Evolutionary conservation across 768 basidiomycete species (phyloP), one percentile per base, ranked within the genome.

Genomic region (Saitozyma sp.): DNA sequence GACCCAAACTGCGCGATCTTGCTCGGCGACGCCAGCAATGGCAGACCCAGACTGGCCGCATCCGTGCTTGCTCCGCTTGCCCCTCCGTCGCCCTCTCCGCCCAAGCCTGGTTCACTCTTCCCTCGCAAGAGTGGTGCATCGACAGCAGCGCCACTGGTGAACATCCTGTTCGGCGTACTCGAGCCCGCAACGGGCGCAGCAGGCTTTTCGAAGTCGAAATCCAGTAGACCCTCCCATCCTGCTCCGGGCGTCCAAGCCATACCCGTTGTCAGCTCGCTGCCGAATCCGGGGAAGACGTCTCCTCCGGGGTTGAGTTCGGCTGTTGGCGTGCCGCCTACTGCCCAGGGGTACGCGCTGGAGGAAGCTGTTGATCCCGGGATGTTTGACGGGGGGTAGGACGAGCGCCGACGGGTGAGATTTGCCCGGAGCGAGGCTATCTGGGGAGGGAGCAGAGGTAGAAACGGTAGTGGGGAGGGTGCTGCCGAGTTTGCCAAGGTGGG

Each of bases 191-290:
- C 39, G 9, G 40, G 17, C 10, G 48, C 50, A 17, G 45, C 14
- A 11, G 19, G 52, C 59, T 29, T 11, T 3, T 65, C 65, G 7
- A 38, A 53, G 13, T 65, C 66, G 54, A 73, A 68, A 20, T 56
- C 64, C 20, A 73, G 56, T n/a, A 70, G 56, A 37, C 63, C 64
- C 5, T 73, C 66, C 71, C 71, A 73, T 19, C 50, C 66, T 13
- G 57, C 53, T 4, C 63, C 69, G 38, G 68, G 64, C 17, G 63
- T 58, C 54, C 63, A 59, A 39, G 16, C 51, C 16, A 58, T 56
- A n/a, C 55, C 49, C 19, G 16, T 17, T 16, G 54, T 13, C 46
- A 67, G n/a, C 19, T 69, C 68, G 14, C 50, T 42, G 6, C 68
- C 68, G 50, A 69, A 69, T 9, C 62, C 64, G 17, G 67, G 53